Evolutionary conservation across 2,329 filamentous ascomycete genomes (phyloP).

Genomic region (Trichoderma harzianum): DNA sequence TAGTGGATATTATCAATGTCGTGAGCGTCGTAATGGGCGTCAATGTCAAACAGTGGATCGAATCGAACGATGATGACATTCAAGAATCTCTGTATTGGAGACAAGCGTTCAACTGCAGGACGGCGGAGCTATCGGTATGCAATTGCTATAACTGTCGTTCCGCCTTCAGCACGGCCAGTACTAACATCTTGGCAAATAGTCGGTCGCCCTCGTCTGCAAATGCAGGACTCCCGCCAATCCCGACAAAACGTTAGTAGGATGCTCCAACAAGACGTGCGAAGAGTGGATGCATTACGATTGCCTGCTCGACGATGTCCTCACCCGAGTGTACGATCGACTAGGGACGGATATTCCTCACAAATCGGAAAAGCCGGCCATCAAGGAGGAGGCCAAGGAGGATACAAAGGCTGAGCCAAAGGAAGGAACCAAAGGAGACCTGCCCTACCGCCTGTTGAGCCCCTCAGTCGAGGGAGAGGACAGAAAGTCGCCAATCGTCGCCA

Average conservation of each 20-base stretch:
- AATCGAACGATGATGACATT: constrained; percentile 63
- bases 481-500: constrained; percentile 52
- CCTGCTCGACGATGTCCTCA: constrained; percentile 53
- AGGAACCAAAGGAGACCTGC: not conserved
- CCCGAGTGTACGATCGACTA: constrained; percentile 47
- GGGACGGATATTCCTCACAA: constrained; percentile 50
- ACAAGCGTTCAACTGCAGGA: constrained; percentile 58
- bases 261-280: constrained; percentile 51
- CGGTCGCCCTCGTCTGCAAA: constrained; percentile 53
- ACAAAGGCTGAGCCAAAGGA: constrained; percentile 3
- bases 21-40: constrained; percentile 62
- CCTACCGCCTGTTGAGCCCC: not conserved
- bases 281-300: constrained; percentile 64
- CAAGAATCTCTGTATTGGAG: constrained; percentile 61
- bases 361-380: constrained; percentile 20
- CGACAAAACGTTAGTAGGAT: constrained; percentile 57
- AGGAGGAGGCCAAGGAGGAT: constrained; percentile 21
- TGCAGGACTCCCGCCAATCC: constrained; percentile 61
- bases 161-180: not conserved
- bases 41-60: constrained; percentile 64
- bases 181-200: constrained; percentile 24
- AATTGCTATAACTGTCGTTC: not conserved
- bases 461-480: constrained; percentile 46
- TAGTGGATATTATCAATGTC: constrained; percentile 72
- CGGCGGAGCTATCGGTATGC: constrained; percentile 56